Base-by-base conservation (phyloP, 2,329 filamentous ascomycete species). In the Ascochyta rabiei region DNA sequence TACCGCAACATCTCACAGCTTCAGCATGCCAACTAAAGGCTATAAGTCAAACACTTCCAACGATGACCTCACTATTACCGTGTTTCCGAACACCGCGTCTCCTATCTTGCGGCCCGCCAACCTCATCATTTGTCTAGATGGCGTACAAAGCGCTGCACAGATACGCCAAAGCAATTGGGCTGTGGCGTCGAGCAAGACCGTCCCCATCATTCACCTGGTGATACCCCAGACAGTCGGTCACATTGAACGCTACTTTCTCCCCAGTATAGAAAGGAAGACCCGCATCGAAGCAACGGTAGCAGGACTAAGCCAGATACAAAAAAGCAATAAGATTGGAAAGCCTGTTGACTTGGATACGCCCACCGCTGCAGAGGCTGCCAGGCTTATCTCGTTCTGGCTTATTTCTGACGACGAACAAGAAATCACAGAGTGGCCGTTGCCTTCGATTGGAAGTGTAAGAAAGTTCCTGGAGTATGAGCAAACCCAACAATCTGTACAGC, bases 141-240 rank as follows among this genome's bases (percentile, higher is more conserved):
- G 74, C 12, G 61, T 65, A 6, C 57, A 70, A 21, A 60, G 68
- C 18, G 64, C 66, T 5, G 50, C 52, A 6, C 51, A 63, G 13
- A 64, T 71, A 21, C 64, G 68, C 12, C 60, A 65, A 35, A 68
- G 64, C 16, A 60, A 56, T 4, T 73, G 67, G 66, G 66, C 63
- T 15, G 33, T 28, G 7, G 64, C 66, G 16, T 43, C 47, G 7
- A 48, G 58, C 6, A 23, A 53, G 8, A 59, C 67, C 6, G 24
- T 48, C 8, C 73, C 73, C 6, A 46, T 79, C 4, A 57, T 79
- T 9, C 72, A 75, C 21, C 61, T 79, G 1, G 74, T 79, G 1
- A 72, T 79, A 28, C 75, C 77, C 1, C 64, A 70, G 33, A 72
- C 77, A 0, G 62, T 79, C 4, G 76, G 79, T 49, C 79, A 81